These are phyloP conservation scores for Aspergillus sp. DNA, from an alignment of 2,329 filamentous ascomycete species.

Conservation along the genomic window DNA sequence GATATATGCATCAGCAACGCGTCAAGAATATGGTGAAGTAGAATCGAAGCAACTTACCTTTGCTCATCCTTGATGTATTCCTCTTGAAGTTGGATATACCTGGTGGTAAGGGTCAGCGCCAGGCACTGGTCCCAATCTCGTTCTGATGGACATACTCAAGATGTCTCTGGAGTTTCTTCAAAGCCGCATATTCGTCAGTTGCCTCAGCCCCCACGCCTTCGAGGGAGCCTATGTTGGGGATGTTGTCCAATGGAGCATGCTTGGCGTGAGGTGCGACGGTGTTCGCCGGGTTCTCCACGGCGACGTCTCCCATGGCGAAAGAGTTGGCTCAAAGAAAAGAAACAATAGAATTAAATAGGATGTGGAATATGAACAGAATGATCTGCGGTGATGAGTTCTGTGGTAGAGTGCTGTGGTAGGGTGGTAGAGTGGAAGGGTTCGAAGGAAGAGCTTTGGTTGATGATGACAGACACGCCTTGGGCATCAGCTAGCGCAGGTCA, in stretches of 20 bases:
- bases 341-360: background rate
- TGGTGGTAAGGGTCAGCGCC: conserved; percentile 28
- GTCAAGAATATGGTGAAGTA: background rate
- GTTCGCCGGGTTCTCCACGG: conserved; percentile 72
- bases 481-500: background rate
- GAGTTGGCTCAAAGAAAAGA: background rate
- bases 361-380: conserved; percentile 1
- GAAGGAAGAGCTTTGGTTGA: conserved; percentile 2
- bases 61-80: conserved; percentile 99
- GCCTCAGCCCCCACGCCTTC: conserved; percentile 74
- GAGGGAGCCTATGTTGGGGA: conserved; percentile 82
- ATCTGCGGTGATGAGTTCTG: conserved; percentile 4
- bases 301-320: conserved; percentile 68
- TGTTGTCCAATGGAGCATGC: conserved; percentile 62
- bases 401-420: conserved; percentile 8
- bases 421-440: conserved; percentile 1
- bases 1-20: conserved; percentile 1
- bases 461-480: conserved; percentile 1
- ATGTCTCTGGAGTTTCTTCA: conserved; percentile 95
- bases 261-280: conserved; percentile 71
- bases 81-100: conserved; percentile 94
- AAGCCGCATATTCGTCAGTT: conserved; percentile 83
- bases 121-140: conserved; percentile 1
- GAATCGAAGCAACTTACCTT: conserved; percentile 44
- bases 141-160: conserved; percentile 58